These are phyloP conservation scores for Rossbeevera mucosa DNA, from an alignment of 768 basidiomycete species.

Conservation along the genomic window DNA sequence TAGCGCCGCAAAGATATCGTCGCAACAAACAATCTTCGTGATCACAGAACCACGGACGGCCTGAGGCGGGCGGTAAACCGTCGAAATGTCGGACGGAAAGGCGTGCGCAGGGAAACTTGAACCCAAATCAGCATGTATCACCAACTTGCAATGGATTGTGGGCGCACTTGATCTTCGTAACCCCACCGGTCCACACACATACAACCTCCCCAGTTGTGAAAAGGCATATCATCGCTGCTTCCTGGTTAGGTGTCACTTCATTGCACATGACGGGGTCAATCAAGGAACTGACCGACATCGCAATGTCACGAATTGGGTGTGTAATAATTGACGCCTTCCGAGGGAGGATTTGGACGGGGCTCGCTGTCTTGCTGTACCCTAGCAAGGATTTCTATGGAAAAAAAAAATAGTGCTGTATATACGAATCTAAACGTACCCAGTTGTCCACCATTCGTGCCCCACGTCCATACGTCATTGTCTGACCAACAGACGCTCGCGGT, in stretches of 20 bases:
- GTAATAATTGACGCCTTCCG: conserved; percentile 77
- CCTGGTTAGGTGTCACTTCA: conserved; percentile 40
- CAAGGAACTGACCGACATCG: conserved; percentile 58
- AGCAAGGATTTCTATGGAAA: not conserved
- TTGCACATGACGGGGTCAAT: not conserved
- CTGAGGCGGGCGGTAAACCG: conserved; percentile 77
- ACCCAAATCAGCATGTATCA: not conserved
- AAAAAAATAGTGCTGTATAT: not conserved
- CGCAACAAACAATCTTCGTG: conserved; percentile 73
- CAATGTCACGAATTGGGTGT: conserved; percentile 64
- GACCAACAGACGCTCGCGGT: conserved; percentile 91
- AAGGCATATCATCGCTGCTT: conserved; percentile 78
- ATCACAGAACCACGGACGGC: conserved; percentile 67
- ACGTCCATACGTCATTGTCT: conserved; percentile 64
- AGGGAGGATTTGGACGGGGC: conserved; percentile 72
- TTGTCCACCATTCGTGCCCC: conserved; percentile 94
- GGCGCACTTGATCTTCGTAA: conserved; percentile 68
- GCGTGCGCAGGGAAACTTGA: conserved; percentile 68
- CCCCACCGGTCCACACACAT: conserved; percentile 73
- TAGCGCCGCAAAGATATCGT: conserved; percentile 77
- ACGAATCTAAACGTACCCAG: conserved; percentile 49
- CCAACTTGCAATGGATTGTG: not conserved
- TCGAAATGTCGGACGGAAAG: conserved; percentile 68
- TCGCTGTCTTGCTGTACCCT: conserved; percentile 76
- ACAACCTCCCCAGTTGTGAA: conserved; percentile 77